Percentiles rank a stretch among this genome's conserved stretches.
Evolutionary conservation across 345 rosid genomes (phyloP).

Genomic region (Stellera chamaejasme): DNA sequence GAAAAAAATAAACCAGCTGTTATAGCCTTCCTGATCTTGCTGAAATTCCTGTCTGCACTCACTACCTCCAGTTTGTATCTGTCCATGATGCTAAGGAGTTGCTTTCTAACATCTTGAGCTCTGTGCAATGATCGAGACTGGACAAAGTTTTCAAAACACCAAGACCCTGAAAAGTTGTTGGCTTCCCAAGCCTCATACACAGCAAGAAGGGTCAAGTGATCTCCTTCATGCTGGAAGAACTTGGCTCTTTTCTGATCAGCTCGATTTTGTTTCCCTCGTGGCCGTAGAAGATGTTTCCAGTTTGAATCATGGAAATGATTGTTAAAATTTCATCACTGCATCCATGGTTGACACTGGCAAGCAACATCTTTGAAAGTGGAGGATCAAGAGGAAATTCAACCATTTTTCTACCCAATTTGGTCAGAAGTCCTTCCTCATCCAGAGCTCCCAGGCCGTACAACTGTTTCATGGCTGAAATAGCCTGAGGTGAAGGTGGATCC

Average conservation of each 20-base stretch:
- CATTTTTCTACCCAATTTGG: constrained; percentile 91
- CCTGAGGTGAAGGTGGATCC: constrained; percentile 73
- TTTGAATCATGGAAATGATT: constrained; percentile 84
- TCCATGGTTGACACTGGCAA: constrained; percentile 91
- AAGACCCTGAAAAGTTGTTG: constrained; percentile 76
- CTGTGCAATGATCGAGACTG: constrained; percentile 71
- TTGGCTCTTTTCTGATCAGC: constrained; percentile 93
- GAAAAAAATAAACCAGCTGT: constrained; percentile 93
- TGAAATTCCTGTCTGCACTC: constrained; percentile 66
- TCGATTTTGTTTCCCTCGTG: constrained; percentile 89
- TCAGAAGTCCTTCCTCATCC: constrained; percentile 86
- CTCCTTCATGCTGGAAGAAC: constrained; percentile 89
- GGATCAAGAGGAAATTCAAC: constrained; percentile 96
- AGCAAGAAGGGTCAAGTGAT: constrained; percentile 88
- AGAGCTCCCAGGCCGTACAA: constrained; percentile 78
- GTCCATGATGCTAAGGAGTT: constrained; percentile 85
- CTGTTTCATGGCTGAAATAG: constrained; percentile 90
- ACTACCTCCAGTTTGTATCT: constrained; percentile 81
- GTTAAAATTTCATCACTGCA: constrained; percentile 94
- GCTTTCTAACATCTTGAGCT: constrained; percentile 86
- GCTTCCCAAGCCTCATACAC: constrained; percentile 94
- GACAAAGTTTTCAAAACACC: constrained; percentile 90
- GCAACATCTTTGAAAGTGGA: constrained; percentile 81
- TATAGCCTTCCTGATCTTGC: constrained; percentile 76
- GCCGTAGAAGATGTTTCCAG: constrained; percentile 87